Conservation (phyloP, 1,139 yeast species). For the Magnusiomyces ingens region DNA sequence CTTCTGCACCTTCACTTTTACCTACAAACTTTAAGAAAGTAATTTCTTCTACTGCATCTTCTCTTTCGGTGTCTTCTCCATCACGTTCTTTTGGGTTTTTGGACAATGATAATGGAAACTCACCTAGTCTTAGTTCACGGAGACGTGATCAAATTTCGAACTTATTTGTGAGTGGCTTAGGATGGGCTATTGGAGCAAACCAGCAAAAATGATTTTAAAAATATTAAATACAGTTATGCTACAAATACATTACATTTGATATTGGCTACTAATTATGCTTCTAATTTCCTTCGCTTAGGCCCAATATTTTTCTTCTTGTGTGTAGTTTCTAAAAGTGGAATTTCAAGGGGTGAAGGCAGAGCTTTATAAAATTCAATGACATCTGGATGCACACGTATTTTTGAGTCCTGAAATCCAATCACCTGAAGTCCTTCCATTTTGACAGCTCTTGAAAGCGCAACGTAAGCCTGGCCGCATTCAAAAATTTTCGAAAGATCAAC, state of each 20-base stretch:
- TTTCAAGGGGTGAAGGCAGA: conserved; percentile 12
- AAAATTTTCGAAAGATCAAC: conserved; percentile 74
- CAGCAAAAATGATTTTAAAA: conserved; percentile 10
- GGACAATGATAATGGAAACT: conserved; percentile 6
- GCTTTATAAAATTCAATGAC: conserved; percentile 53
- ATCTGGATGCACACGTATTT: conserved; percentile 54
- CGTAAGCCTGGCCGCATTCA: conserved; percentile 94
- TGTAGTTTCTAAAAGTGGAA: conserved; percentile 2
- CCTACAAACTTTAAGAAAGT: conserved; percentile 2
- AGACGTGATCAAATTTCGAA: conserved; percentile 46
- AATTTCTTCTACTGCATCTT: not conserved
- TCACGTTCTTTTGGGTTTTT: conserved; percentile 12
- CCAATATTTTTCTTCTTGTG: not conserved
- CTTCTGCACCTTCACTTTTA: conserved; percentile 6
- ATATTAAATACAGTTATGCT: not conserved
- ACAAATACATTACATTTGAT: not conserved
- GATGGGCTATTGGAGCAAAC: conserved; percentile 63
- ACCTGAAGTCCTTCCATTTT: conserved; percentile 75
- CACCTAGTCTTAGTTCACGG: conserved; percentile 10
- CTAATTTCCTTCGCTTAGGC: not conserved
- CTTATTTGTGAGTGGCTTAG: conserved; percentile 50
- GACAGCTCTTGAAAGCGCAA: conserved; percentile 82
- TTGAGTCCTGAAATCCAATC: conserved; percentile 52
- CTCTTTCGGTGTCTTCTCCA: not conserved
- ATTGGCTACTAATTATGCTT: not conserved